Percentiles rank a stretch among this genome's conserved stretches.
Conservation (phyloP, 768 basidiomycete species). For the Suillus bovinus region DNA sequence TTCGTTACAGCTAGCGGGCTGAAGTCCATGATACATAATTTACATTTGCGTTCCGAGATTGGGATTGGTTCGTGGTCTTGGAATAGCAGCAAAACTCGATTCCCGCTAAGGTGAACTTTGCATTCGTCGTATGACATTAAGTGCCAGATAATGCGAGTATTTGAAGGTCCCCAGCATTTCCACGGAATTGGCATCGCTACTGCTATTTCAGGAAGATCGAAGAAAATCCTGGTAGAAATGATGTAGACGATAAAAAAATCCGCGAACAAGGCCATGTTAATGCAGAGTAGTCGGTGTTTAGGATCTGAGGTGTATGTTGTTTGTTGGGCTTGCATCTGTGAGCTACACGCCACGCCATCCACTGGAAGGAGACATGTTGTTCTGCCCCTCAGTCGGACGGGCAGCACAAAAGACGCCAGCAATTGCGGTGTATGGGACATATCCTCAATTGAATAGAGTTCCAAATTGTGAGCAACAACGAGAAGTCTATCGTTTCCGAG, state of each 20-base stretch:
- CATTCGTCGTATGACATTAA: too few relatives aligned
- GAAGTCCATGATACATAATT: not conserved
- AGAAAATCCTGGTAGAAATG: not conserved
- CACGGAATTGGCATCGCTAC: not conserved
- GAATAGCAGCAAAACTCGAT: not conserved
- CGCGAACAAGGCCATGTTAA: too few relatives aligned
- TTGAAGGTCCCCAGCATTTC: not conserved
- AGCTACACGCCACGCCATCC: not conserved
- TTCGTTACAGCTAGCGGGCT: not conserved
- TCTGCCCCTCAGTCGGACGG: accelerated
- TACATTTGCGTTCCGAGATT: too few relatives aligned
- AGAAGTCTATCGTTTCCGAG: not conserved
- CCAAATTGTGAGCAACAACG: not conserved
- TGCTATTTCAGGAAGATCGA: not conserved
- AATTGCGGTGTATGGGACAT: not conserved
- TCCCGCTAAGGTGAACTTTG: not conserved
- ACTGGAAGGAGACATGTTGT: not conserved
- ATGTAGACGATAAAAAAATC: not conserved
- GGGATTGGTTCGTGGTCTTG: too few relatives aligned
- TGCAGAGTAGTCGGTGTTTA: not conserved
- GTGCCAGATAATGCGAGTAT: not conserved
- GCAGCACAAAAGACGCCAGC: not conserved
- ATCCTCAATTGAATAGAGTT: not conserved
- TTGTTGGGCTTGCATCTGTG: not conserved
- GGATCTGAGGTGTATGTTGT: not conserved